Evolutionary conservation across 352 stramenopile species (phyloP).

Genomic region (Phytopythium helicoides): DNA sequence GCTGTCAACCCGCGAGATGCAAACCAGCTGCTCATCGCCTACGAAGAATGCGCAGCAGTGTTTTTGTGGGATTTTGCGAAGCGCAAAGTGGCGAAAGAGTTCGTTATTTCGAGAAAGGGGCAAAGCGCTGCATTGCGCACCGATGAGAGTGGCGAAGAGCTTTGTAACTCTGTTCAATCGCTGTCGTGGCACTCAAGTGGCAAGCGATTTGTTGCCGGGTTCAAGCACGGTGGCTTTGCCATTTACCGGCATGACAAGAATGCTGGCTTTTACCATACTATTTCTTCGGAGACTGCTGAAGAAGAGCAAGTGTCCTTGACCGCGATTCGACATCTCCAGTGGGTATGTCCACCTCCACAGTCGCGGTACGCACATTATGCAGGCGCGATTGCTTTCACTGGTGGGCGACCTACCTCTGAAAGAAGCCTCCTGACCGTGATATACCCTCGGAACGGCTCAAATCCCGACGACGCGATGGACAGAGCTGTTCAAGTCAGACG

Average conservation of each 20-base stretch:
- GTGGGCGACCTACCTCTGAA: constrained; percentile 21
- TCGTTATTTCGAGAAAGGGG: constrained; percentile 23
- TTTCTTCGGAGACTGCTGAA: constrained; percentile 3
- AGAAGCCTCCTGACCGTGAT: constrained; percentile 42
- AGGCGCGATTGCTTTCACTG: constrained; percentile 50
- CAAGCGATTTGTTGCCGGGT: constrained; percentile 74
- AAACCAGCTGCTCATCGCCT: constrained; percentile 64
- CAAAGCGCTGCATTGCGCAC: constrained; percentile 11
- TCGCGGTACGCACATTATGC: constrained; percentile 47
- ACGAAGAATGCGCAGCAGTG: constrained; percentile 44
- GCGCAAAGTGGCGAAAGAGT: constrained; percentile 51
- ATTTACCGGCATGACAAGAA: constrained; percentile 61
- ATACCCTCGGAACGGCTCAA: constrained; percentile 25
- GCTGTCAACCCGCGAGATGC: constrained; percentile 53
- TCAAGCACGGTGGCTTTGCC: constrained; percentile 56
- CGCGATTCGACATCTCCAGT: constrained; percentile 49
- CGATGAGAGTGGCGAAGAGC: constrained; percentile 8
- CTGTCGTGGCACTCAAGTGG: constrained; percentile 77
- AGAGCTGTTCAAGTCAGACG: constrained; percentile 54
- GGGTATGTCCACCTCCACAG: constrained; percentile 57
- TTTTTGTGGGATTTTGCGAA: constrained; percentile 72
- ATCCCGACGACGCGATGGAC: constrained; percentile 45
- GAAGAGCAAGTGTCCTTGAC: constrained; percentile 6
- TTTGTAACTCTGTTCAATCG: constrained; percentile 46
- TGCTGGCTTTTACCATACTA: constrained; percentile 34